A percentile compares a stretch with the other conserved stretches of the same genome.
Conservation (phyloP, 352 stramenopile genomes). For the Blastocystis sp. region DNA sequence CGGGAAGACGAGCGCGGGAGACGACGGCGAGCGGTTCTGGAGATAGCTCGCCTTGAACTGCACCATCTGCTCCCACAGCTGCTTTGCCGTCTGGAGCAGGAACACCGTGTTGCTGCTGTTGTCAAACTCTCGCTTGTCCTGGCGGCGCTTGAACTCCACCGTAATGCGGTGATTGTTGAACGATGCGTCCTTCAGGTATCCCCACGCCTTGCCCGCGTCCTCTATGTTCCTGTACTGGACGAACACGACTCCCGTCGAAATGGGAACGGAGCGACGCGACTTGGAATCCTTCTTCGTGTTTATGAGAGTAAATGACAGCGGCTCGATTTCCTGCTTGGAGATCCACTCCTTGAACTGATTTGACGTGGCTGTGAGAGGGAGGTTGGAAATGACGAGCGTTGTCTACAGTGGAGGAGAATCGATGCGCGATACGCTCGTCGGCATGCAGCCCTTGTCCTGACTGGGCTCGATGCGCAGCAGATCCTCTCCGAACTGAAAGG, state of each 20-base stretch:
- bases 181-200: constrained; percentile 48
- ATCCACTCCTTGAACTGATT: constrained; percentile 55
- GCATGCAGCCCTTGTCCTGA: constrained; percentile 50
- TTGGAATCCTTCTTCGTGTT: neutral
- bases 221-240: constrained; percentile 65
- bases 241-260: constrained; percentile 11
- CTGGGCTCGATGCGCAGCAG: constrained; percentile 26
- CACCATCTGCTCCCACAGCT: constrained; percentile 43
- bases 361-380: neutral
- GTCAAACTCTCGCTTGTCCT: constrained; percentile 57
- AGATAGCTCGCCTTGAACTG: constrained; percentile 56
- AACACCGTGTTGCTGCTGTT: constrained; percentile 12
- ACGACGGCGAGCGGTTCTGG: neutral
- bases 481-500: constrained; percentile 24
- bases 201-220: constrained; percentile 50
- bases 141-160: constrained; percentile 33
- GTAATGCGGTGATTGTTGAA: neutral
- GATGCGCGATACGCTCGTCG: constrained; percentile 23
- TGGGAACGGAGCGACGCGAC: neutral
- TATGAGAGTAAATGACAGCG: constrained; percentile 47
- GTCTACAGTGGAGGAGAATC: neutral
- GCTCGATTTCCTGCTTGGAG: constrained; percentile 39
- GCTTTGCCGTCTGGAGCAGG: constrained; percentile 3
- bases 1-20: constrained; percentile 45
- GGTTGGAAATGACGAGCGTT: constrained; percentile 25